Conservation (phyloP, 148 eudicot species). For the Beta vulgaris region DNA sequence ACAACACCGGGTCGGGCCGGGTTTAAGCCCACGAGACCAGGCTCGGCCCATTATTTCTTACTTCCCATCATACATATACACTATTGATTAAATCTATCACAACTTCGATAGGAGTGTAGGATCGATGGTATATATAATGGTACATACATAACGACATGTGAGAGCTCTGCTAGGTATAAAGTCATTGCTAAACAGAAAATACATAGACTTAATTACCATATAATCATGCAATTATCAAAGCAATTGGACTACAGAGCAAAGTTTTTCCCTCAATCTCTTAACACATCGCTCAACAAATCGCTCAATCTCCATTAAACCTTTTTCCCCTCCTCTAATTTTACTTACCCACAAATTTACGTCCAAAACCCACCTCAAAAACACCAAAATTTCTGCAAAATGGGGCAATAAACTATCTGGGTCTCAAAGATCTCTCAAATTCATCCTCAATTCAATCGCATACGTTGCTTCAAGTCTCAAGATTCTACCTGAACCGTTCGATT, state of each 20-base stretch:
- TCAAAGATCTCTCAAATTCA: conserved; percentile 31
- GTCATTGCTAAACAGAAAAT: neutral
- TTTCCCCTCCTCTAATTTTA: conserved; percentile 5
- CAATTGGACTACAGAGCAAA: neutral
- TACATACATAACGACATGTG: neutral
- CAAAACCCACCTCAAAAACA: conserved; percentile 33
- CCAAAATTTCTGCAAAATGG: conserved; percentile 39
- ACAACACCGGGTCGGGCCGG: too few relatives aligned
- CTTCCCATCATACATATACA: neutral
- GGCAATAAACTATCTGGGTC: conserved; percentile 45
- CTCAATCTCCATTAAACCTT: conserved; percentile 16
- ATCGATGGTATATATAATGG: neutral
- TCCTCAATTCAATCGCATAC: conserved; percentile 43
- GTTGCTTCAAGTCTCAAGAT: conserved; percentile 53
- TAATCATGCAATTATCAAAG: neutral
- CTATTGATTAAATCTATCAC: neutral
- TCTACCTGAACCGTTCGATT: conserved; percentile 64
- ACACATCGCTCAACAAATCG: conserved; percentile 12
- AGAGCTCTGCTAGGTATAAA: neutral
- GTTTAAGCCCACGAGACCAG: too few relatives aligned
- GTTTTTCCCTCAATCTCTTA: too few relatives aligned
- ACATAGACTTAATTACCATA: neutral
- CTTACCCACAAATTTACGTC: conserved; percentile 13
- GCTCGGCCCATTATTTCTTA: too few relatives aligned
- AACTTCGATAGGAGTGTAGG: neutral